Conservation (phyloP, 805 yeast genomes). For the Metschnikowia proteae region DNA sequence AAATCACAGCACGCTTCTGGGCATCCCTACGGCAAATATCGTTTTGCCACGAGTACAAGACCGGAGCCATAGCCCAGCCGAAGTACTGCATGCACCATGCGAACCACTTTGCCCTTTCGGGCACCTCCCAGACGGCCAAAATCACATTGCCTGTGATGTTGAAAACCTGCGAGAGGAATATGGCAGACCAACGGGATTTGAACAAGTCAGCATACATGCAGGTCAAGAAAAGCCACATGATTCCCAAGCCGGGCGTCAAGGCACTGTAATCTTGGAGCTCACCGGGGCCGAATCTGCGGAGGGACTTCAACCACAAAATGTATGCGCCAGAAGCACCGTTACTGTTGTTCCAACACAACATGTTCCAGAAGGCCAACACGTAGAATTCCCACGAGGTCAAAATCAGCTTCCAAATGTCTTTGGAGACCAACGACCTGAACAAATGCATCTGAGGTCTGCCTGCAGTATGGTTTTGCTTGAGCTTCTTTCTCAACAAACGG, state of each 20-base stretch:
- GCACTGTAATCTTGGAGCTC: slow-evolving; percentile 41
- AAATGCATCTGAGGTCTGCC: slow-evolving; percentile 16
- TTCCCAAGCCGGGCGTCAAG: slow-evolving; percentile 44
- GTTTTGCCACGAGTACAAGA: slow-evolving; percentile 53
- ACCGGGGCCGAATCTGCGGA: slow-evolving; percentile 25
- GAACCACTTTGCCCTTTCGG: slow-evolving; percentile 59
- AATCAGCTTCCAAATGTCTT: slow-evolving; percentile 48
- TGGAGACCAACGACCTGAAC: slow-evolving; percentile 15
- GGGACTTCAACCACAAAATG: slow-evolving; percentile 51
- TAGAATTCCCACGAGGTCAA: slow-evolving; percentile 59
- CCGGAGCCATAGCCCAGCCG: slow-evolving; percentile 63
- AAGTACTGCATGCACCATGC: slow-evolving; percentile 58
- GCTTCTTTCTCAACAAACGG: slow-evolving; percentile 35
- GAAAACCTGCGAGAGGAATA: slow-evolving; percentile 49
- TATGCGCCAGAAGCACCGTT: slow-evolving; percentile 55
- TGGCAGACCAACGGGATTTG: slow-evolving; percentile 47
- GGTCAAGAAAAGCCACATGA: slow-evolving; percentile 36
- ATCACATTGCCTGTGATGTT: slow-evolving; percentile 52
- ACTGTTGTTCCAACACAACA: slow-evolving; percentile 61
- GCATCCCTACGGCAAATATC: slow-evolving; percentile 58
- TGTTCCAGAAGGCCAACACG: slow-evolving; percentile 50
- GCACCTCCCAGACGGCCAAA: slow-evolving; percentile 57
- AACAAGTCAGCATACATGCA: slow-evolving; percentile 38
- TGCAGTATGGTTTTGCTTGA: slow-evolving; percentile 18
- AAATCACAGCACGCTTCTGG: slow-evolving; percentile 51